Evolutionary conservation across 1,284 basidiomycete species (phyloP).

Genomic region (Fomitiporia mediterranea): DNA sequence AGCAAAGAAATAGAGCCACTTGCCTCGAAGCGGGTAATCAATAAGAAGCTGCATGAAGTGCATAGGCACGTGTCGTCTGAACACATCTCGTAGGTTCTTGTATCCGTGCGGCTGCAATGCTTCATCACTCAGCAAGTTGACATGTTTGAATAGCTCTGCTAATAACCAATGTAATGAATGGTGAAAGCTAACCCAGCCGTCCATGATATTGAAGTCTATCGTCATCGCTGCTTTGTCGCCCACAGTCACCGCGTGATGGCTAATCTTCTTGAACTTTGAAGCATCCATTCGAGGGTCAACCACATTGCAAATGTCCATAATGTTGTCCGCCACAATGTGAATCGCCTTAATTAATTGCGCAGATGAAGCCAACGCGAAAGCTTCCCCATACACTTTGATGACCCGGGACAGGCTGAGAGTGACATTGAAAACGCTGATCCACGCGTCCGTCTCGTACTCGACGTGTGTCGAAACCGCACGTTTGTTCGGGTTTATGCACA

Average conservation of each 20-base stretch:
- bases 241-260: constrained; percentile 63
- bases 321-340: constrained; percentile 64
- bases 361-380: constrained; percentile 56
- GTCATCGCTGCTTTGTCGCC: constrained; percentile 56
- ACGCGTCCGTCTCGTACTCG: constrained; percentile 91
- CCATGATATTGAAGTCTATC: constrained; percentile 73
- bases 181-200: constrained; percentile 90
- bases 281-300: constrained; percentile 61
- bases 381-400: constrained; percentile 85
- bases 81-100: constrained; percentile 53
- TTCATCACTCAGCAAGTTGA: constrained; percentile 56
- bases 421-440: constrained; percentile 92
- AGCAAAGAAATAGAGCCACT: constrained; percentile 43
- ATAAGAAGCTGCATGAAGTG: constrained; percentile 59
- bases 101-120: constrained; percentile 49
- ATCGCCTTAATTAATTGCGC: constrained; percentile 67
- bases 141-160: constrained; percentile 86
- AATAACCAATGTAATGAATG: constrained; percentile 92
- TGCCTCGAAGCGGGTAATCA: constrained; percentile 85
- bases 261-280: constrained; percentile 55
- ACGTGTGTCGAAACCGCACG: constrained; percentile 80
- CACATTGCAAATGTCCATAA: constrained; percentile 67
- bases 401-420: constrained; percentile 84
- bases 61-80: constrained; percentile 58
- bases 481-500: constrained; percentile 86